phyloP scores from a whole-genome alignment of 2,329 filamentous ascomycete genomes.

The Hypoxylon sp. region DNA sequence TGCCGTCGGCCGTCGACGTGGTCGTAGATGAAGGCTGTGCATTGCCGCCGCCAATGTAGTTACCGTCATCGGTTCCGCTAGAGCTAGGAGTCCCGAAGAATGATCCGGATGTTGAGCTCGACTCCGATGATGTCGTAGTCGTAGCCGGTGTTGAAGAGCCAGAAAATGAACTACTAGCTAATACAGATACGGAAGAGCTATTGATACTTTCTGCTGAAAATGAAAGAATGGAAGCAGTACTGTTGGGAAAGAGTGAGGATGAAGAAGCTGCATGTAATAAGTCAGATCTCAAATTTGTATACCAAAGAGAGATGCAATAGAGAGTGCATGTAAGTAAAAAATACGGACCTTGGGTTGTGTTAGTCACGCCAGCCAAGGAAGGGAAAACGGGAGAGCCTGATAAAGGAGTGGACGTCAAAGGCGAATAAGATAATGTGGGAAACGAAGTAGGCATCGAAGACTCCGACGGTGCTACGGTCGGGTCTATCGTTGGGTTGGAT shows the following conservation, averaged over 20 bases:
- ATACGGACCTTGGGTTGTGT: slow-evolving; percentile 49
- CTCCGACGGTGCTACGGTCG: slow-evolving; percentile 51
- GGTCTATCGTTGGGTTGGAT: slow-evolving; percentile 46
- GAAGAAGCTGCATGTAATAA: slow-evolving; percentile 39
- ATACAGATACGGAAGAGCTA: slow-evolving; percentile 43
- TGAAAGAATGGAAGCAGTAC: slow-evolving; percentile 45
- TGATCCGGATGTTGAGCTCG: slow-evolving; percentile 22
- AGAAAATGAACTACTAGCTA: slow-evolving; percentile 31
- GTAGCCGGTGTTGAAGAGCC: slow-evolving; percentile 29
- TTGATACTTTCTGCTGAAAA: slow-evolving; percentile 45
- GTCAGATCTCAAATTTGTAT: slow-evolving; percentile 16
- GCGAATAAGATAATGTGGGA: slow-evolving; percentile 53
- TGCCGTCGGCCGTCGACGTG: slow-evolving; percentile 44
- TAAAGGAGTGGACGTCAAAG: slow-evolving; percentile 54
- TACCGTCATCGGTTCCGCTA: slow-evolving; percentile 39
- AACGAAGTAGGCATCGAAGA: slow-evolving; percentile 55
- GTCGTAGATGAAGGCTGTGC: slow-evolving; percentile 48
- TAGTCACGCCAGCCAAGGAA: slow-evolving; percentile 50
- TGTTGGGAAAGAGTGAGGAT: slow-evolving; percentile 44
- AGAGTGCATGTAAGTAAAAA: slow-evolving; percentile 10
- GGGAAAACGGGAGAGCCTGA: slow-evolving; percentile 50
- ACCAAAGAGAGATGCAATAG: neutral
- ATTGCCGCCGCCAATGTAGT: slow-evolving; percentile 44
- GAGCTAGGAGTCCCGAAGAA: slow-evolving; percentile 29
- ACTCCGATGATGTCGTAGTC: slow-evolving; percentile 36